phyloP scores from a whole-genome alignment of 345 rosid species.

The Turritis glabra region DNA sequence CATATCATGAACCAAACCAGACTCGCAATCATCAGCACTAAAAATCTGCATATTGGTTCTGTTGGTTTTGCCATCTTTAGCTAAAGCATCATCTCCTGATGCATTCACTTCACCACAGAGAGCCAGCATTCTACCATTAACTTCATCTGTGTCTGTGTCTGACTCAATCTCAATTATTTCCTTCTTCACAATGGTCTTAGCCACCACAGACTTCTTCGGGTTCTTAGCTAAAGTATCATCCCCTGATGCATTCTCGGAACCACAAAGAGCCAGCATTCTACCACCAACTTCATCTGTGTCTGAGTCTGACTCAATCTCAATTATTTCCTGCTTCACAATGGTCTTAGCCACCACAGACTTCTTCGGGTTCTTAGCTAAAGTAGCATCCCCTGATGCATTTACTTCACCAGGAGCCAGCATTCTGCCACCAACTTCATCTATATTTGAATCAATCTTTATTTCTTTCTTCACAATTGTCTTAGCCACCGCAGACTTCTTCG shows the following conservation, averaged over 20 bases:
- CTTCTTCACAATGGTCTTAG: background rate
- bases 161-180: conserved; percentile 17
- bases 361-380: background rate
- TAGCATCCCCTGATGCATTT: conserved; percentile 17
- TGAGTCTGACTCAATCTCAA: background rate
- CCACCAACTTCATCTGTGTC: background rate
- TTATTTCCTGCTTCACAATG: background rate
- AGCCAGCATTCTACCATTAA: conserved; percentile 2
- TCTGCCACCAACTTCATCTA: background rate
- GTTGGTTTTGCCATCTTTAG: background rate
- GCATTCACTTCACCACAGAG: conserved; percentile 25
- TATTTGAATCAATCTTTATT: background rate
- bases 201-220: background rate
- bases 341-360: background rate
- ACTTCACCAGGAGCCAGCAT: background rate
- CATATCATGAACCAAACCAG: conserved; percentile 1
- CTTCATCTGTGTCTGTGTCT: conserved; percentile 16
- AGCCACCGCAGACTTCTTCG: background rate
- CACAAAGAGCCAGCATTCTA: background rate
- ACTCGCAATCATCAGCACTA: background rate
- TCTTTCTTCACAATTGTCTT: background rate
- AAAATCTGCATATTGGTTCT: conserved; percentile 9
- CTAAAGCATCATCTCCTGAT: conserved; percentile 2
- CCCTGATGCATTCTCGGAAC: conserved; percentile 16
- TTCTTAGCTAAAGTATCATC: background rate